Base-by-base conservation (phyloP, 176 grass and related monocot species). In the Hsuehochloa calcarea region DNA sequence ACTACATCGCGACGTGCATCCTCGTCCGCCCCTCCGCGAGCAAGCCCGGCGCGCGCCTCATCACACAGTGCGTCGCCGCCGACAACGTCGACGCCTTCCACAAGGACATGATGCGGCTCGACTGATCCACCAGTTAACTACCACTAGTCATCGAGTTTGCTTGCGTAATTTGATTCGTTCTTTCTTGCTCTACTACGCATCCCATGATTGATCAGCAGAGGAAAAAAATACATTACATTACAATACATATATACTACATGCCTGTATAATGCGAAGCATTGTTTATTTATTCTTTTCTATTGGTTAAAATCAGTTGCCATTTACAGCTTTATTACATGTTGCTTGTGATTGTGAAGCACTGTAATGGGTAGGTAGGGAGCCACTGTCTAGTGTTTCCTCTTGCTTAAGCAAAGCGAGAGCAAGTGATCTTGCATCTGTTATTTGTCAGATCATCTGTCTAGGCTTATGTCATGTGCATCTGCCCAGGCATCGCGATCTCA, bases 1-100 rank as follows among this genome's bases (percentile, higher is more conserved):
- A 97, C 85, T 93, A 94, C 92, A 92, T 97, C 76, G 92, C 95
- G 46, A 97, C 95, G 23, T 97, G 95, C 87, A 94, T 97, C 79
- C 84, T 97, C 34, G 95, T 97, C 16, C 66, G 73, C 3, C 95
- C 95, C 4, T 91, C 92, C 1, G 87, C 89, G 13, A 89, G 89
- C 89, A 97, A 97, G 87, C 92, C 88, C 43, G 95, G 95, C 12
- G 90, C 92, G 0, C 64, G 95, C 1, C 84, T 97, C 66, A 97
- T 97, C 90, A 94, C 95, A 8, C 95, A 94, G 92, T 97, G 95
- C 80, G 95, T 97, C 63, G 86, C 80, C 68, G 55, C 76, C 22
- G 86, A 69, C 75, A 69, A 72, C 73, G 83, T 97, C 52, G 86
- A 84, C 50, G 86, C 74, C 0, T 97, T 97, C 89, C 95, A 86